Percentiles rank a stretch among this genome's conserved stretches.
These are phyloP conservation scores for Quercus bicolor DNA, from an alignment of 306 rosid genomes.

Conservation along the genomic window DNA sequence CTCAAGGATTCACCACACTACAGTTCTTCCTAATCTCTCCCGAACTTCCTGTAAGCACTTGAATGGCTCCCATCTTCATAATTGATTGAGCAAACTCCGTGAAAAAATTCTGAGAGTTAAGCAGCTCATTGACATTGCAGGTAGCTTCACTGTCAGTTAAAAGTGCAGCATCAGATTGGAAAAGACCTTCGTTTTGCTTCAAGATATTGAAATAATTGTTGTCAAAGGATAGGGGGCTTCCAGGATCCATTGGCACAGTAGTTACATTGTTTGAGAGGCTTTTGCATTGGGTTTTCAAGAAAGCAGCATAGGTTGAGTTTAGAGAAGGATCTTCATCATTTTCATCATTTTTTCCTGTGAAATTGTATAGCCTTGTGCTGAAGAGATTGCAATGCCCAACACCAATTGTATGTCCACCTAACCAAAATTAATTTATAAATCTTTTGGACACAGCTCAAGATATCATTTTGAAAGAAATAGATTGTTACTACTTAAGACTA, in stretches of 20 bases:
- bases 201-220: slow-evolving; percentile 35
- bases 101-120: slow-evolving; percentile 31
- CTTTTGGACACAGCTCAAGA: background rate
- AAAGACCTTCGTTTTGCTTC: slow-evolving; percentile 39
- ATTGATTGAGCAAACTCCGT: slow-evolving; percentile 43
- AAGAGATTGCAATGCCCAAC: slow-evolving; percentile 24
- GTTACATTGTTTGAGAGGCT: slow-evolving; percentile 15
- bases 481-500: too few species aligned
- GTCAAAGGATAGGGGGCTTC: slow-evolving; percentile 15
- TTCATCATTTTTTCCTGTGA: slow-evolving; percentile 52
- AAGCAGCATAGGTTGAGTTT: slow-evolving; percentile 21
- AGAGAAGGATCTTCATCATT: slow-evolving; percentile 58
- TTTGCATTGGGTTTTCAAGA: slow-evolving; percentile 29
- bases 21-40: slow-evolving; percentile 65
- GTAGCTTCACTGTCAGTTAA: slow-evolving; percentile 22
- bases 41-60: slow-evolving; percentile 26
- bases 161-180: slow-evolving; percentile 61
- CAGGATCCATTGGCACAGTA: too few species aligned
- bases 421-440: background rate
- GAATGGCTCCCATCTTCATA: slow-evolving; percentile 55
- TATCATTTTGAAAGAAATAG: too few species aligned
- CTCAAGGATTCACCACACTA: slow-evolving; percentile 39
- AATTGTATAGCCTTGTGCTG: slow-evolving; percentile 42
- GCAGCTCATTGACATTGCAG: slow-evolving; percentile 4
- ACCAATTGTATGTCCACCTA: slow-evolving; percentile 37